phyloP scores from a whole-genome alignment of 1,139 yeast genomes.

The Scheffersomyces parashehatae region DNA sequence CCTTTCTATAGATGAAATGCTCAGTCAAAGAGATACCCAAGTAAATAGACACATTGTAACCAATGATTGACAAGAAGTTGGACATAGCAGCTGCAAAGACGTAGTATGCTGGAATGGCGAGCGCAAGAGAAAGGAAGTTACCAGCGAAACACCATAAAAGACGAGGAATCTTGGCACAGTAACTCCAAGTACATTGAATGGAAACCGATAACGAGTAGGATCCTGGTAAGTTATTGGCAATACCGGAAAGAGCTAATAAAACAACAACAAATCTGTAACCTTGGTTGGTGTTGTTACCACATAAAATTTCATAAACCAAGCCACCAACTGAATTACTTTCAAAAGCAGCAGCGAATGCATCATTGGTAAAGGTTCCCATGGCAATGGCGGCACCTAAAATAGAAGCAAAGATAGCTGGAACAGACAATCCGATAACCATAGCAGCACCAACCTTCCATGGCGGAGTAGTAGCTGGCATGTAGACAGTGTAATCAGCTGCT shows the following conservation, averaged over 20 bases:
- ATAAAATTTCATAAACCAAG: slow-evolving; percentile 28
- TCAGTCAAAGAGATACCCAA: slow-evolving; percentile 27
- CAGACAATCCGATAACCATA: slow-evolving; percentile 28
- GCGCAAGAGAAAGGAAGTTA: slow-evolving; percentile 27
- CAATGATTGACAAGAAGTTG: slow-evolving; percentile 30
- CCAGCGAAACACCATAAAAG: slow-evolving; percentile 32
- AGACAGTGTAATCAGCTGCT: slow-evolving; percentile 33
- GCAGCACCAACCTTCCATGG: slow-evolving; percentile 26
- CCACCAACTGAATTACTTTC: slow-evolving; percentile 29
- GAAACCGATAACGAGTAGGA: slow-evolving; percentile 30
- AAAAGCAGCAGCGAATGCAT: slow-evolving; percentile 19
- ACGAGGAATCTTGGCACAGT: slow-evolving; percentile 29
- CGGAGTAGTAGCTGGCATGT: slow-evolving; percentile 25
- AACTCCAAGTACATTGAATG: slow-evolving; percentile 30
- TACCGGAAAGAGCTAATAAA: slow-evolving; percentile 27
- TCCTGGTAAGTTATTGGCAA: slow-evolving; percentile 32
- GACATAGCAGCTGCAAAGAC: slow-evolving; percentile 28
- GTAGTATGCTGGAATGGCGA: slow-evolving; percentile 35
- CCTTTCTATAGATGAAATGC: slow-evolving; percentile 26
- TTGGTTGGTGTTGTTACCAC: slow-evolving; percentile 27
- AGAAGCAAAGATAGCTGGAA: slow-evolving; percentile 26
- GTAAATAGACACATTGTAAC: slow-evolving; percentile 32
- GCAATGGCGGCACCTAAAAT: slow-evolving; percentile 33
- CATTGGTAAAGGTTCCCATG: slow-evolving; percentile 22
- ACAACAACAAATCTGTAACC: slow-evolving; percentile 33